A percentile compares a stretch with the other conserved stretches of the same genome.
phyloP scores from a whole-genome alignment of 495 filamentous ascomycete genomes.

The Trichocladium uniseriatum region DNA sequence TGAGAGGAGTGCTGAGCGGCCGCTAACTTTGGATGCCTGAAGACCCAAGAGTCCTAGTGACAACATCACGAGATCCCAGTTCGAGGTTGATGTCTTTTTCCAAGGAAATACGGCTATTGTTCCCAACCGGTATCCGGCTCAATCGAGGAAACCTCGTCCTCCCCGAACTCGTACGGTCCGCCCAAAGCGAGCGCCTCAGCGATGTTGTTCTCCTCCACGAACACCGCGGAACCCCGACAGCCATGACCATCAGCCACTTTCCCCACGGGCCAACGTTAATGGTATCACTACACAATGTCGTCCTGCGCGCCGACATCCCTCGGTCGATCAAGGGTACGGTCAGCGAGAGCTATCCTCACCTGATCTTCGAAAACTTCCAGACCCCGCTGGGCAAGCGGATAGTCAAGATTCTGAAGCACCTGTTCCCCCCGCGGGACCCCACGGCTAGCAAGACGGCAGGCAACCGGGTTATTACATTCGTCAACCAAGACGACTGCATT shows the following conservation, averaged over 20 bases:
- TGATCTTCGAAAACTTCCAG: slow-evolving; percentile 92
- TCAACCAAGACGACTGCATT: slow-evolving; percentile 89
- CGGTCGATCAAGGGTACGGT: slow-evolving; percentile 81
- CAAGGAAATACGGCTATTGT: slow-evolving; percentile 88
- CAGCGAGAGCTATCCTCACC: slow-evolving; percentile 84
- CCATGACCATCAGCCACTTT: slow-evolving; percentile 86
- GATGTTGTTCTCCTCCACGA: slow-evolving; percentile 89
- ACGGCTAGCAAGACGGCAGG: slow-evolving; percentile 62
- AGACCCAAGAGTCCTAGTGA: slow-evolving; percentile 56
- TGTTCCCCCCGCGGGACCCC: slow-evolving; percentile 84
- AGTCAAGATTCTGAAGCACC: slow-evolving; percentile 84
- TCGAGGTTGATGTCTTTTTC: slow-evolving; percentile 77
- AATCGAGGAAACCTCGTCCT: slow-evolving; percentile 88
- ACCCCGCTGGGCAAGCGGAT: slow-evolving; percentile 74
- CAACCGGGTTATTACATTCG: slow-evolving; percentile 84
- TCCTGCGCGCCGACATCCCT: slow-evolving; percentile 88
- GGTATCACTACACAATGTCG: slow-evolving; percentile 90
- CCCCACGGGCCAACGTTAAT: slow-evolving; percentile 89
- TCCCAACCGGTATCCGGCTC: slow-evolving; percentile 82
- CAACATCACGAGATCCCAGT: slow-evolving; percentile 81
- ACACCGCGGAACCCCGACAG: slow-evolving; percentile 87
- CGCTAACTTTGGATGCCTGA: background rate
- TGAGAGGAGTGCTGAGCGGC: background rate
- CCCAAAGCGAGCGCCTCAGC: slow-evolving; percentile 64
- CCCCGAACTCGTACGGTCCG: slow-evolving; percentile 71